These are phyloP conservation scores for Yamadazyma diospyri DNA, from an alignment of 1,139 yeast genomes.

Conservation along the genomic window DNA sequence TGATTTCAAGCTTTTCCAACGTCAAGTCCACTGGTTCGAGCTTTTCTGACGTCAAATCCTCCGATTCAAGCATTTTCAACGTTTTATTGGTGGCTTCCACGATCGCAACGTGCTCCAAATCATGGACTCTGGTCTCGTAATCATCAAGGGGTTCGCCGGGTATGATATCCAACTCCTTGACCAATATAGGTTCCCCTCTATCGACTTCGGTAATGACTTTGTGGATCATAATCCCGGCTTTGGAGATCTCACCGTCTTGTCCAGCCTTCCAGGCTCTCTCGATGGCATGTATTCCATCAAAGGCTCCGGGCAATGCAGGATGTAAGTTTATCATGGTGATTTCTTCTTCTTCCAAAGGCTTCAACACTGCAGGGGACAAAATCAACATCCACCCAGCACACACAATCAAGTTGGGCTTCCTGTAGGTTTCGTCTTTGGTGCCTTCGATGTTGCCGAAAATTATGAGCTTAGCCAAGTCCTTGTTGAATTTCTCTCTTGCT, in stretches of 20 bases:
- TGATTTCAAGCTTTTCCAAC: too few relatives aligned
- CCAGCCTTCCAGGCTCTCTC: slow-evolving; percentile 96
- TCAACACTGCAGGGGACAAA: slow-evolving; percentile 70
- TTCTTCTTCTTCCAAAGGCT: slow-evolving; percentile 56
- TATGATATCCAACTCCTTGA: slow-evolving; percentile 66
- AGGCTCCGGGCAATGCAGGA: slow-evolving; percentile 96
- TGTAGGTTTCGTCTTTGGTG: slow-evolving; percentile 22
- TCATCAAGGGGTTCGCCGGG: slow-evolving; percentile 74
- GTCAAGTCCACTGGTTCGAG: too few relatives aligned
- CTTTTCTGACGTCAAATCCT: neutral
- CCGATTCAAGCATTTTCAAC: slow-evolving; percentile 18
- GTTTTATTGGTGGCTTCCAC: slow-evolving; percentile 82
- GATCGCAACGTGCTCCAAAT: slow-evolving; percentile 81
- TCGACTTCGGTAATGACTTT: slow-evolving; percentile 93
- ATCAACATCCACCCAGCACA: slow-evolving; percentile 99
- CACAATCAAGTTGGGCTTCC: slow-evolving; percentile 76
- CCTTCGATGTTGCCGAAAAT: slow-evolving; percentile 44
- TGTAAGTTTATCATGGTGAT: slow-evolving; percentile 87
- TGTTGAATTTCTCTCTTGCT: slow-evolving; percentile 71
- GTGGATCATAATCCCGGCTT: slow-evolving; percentile 97
- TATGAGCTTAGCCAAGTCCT: slow-evolving; percentile 69
- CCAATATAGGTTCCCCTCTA: slow-evolving; percentile 83
- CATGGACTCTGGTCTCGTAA: slow-evolving; percentile 83
- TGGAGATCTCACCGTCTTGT: slow-evolving; percentile 66
- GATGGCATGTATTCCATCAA: slow-evolving; percentile 96